phyloP scores from a whole-genome alignment of 192 early-diverging fungal genomes.

The Podochytrium sp. region DNA sequence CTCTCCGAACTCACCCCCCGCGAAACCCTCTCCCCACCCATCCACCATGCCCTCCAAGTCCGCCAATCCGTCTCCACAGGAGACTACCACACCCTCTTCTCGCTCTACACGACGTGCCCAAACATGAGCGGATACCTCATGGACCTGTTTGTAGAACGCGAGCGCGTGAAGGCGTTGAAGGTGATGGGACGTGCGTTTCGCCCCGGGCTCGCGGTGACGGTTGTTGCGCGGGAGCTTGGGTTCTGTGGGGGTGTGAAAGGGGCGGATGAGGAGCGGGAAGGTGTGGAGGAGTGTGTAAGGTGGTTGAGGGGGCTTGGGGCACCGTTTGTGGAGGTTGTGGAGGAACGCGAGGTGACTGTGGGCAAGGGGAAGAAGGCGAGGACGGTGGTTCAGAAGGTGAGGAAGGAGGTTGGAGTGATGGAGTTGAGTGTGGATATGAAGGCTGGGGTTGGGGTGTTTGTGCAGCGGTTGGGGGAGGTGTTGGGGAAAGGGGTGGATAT shows the following conservation, averaged over 20 bases:
- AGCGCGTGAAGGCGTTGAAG: constrained; percentile 78
- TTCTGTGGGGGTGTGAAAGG: constrained; percentile 49
- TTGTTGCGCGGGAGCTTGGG: constrained; percentile 69
- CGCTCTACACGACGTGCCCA: constrained; percentile 74
- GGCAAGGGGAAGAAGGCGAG: constrained; percentile 13
- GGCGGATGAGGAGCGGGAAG: constrained; percentile 1
- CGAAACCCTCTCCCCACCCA: constrained; percentile 64
- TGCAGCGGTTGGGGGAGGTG: constrained; percentile 21
- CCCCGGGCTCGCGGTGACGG: constrained; percentile 60
- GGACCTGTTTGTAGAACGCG: constrained; percentile 89
- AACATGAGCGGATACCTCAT: constrained; percentile 90
- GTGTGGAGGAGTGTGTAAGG: constrained; percentile 25
- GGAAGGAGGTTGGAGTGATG: neutral
- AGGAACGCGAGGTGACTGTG: neutral
- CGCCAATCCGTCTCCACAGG: constrained; percentile 77
- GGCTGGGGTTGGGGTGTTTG: constrained; percentile 25
- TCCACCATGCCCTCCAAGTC: constrained; percentile 84
- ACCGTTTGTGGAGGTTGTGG: constrained; percentile 16
- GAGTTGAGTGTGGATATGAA: constrained; percentile 41
- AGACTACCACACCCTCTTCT: constrained; percentile 88
- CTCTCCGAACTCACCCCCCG: constrained; percentile 71
- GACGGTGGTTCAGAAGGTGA: constrained; percentile 15
- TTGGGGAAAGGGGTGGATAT: constrained; percentile 51
- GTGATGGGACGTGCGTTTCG: constrained; percentile 80
- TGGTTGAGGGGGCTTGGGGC: constrained; percentile 33